These are phyloP conservation scores for Lupinus albus DNA, from an alignment of 306 rosid genomes.

Conservation along the genomic window DNA sequence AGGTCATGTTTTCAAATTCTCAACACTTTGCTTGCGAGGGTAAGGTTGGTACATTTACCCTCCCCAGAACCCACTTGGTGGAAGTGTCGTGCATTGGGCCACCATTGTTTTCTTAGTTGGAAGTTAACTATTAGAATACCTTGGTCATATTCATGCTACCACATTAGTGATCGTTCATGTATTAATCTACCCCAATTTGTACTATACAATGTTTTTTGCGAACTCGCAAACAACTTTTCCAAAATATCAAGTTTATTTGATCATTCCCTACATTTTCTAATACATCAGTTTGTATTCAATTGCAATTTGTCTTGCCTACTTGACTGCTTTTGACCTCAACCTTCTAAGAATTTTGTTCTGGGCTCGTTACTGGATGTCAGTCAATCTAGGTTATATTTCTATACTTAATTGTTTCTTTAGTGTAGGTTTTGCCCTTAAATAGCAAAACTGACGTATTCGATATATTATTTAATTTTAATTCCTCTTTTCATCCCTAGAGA, in stretches of 20 bases:
- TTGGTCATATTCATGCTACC: neutral
- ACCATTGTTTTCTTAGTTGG: neutral
- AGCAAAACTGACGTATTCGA: neutral
- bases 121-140: slow-evolving; percentile 25
- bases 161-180: slow-evolving; percentile 5
- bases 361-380: neutral
- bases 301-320: slow-evolving; percentile 19
- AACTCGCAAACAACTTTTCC: neutral
- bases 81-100: too few relatives aligned
- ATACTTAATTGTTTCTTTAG: neutral
- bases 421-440: neutral
- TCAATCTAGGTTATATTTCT: neutral
- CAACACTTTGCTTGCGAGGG: too few relatives aligned
- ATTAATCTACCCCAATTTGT: neutral
- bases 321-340: slow-evolving; percentile 5
- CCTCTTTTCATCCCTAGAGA: neutral
- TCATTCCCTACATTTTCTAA: neutral
- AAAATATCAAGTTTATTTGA: neutral
- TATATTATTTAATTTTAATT: neutral
- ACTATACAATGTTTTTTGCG: neutral
- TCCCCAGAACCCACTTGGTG: too few relatives aligned
- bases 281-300: neutral
- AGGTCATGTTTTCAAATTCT: too few relatives aligned
- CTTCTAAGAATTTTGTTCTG: neutral
- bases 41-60: too few relatives aligned